phyloP scores from a whole-genome alignment of 1,284 basidiomycete genomes.

The Cerrena zonata region DNA sequence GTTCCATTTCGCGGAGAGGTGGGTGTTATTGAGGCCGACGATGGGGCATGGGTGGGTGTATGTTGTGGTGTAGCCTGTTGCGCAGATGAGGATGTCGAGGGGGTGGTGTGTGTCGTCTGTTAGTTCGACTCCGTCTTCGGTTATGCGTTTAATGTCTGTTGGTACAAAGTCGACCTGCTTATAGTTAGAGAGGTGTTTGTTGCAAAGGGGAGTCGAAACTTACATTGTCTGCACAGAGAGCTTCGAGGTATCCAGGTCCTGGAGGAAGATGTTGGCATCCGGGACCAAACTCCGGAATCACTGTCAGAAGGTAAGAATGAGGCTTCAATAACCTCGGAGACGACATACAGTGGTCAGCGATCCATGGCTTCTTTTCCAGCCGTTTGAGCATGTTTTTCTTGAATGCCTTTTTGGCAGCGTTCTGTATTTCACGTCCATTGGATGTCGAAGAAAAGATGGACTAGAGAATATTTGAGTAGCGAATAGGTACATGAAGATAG shows the following conservation, averaged over 20 bases:
- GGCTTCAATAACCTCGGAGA: neutral
- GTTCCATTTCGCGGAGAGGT: conserved; percentile 43
- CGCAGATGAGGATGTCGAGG: conserved; percentile 46
- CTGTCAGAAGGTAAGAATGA: conserved; percentile 26
- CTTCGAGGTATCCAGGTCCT: conserved; percentile 61
- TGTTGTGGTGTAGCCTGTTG: conserved; percentile 46
- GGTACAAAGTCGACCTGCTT: conserved; percentile 52
- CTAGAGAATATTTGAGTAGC: conserved; percentile 24
- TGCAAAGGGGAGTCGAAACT: conserved; percentile 9
- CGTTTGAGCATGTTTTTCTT: conserved; percentile 44
- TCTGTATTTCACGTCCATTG: conserved; percentile 38
- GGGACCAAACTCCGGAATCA: conserved; percentile 54
- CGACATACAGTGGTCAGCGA: conserved; percentile 47
- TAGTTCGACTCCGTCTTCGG: conserved; percentile 50
- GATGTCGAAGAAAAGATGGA: conserved; percentile 41
- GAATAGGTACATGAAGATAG: neutral
- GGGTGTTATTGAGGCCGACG: conserved; percentile 43
- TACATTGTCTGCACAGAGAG: conserved; percentile 56
- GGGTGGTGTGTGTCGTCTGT: conserved; percentile 47
- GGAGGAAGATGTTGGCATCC: conserved; percentile 57
- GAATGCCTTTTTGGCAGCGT: conserved; percentile 35
- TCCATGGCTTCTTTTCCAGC: conserved; percentile 52
- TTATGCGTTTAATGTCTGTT: conserved; percentile 43
- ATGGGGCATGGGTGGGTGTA: conserved; percentile 47
- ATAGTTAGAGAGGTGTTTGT: neutral